Evolutionary conservation across 805 yeast species (phyloP).

Genomic region (Candida chilensis): DNA sequence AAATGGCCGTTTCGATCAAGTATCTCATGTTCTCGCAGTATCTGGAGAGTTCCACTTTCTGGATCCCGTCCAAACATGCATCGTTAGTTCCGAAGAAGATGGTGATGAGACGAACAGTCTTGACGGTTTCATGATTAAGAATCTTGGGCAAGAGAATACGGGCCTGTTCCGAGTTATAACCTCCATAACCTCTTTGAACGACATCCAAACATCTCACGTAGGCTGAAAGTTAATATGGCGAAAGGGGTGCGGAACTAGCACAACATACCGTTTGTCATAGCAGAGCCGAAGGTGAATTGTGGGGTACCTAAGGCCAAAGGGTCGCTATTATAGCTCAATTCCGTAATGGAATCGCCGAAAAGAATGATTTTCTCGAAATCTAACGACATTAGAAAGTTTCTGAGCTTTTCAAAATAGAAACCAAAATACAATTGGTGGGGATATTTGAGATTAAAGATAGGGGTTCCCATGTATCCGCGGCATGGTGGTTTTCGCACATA

Average conservation of each 20-base stretch:
- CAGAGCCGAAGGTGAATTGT: constrained; percentile 43
- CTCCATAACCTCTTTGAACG: constrained; percentile 66
- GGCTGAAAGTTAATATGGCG: too few relatives aligned
- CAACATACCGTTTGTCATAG: constrained; percentile 20
- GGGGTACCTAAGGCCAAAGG: constrained; percentile 9
- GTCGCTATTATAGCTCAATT: constrained; percentile 32
- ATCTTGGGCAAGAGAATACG: constrained; percentile 25
- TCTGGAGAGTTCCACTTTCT: constrained; percentile 41
- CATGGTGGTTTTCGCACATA: background rate
- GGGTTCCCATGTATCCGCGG: background rate
- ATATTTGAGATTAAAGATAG: background rate
- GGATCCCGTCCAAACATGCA: constrained; percentile 33
- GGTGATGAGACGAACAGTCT: constrained; percentile 22
- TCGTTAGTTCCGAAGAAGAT: constrained; percentile 84
- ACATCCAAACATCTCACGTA: constrained; percentile 61
- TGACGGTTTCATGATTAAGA: constrained; percentile 27
- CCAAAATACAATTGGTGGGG: background rate
- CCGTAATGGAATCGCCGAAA: constrained; percentile 69
- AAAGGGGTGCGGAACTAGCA: too few relatives aligned
- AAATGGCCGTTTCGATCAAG: constrained; percentile 29
- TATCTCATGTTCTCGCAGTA: constrained; percentile 36
- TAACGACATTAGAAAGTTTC: background rate
- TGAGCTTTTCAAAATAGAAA: background rate
- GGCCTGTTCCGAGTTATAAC: constrained; percentile 66
- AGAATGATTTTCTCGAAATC: constrained; percentile 36